phyloP scores from a whole-genome alignment of 2,329 filamentous ascomycete species.

The Neofusicoccum sp. region DNA sequence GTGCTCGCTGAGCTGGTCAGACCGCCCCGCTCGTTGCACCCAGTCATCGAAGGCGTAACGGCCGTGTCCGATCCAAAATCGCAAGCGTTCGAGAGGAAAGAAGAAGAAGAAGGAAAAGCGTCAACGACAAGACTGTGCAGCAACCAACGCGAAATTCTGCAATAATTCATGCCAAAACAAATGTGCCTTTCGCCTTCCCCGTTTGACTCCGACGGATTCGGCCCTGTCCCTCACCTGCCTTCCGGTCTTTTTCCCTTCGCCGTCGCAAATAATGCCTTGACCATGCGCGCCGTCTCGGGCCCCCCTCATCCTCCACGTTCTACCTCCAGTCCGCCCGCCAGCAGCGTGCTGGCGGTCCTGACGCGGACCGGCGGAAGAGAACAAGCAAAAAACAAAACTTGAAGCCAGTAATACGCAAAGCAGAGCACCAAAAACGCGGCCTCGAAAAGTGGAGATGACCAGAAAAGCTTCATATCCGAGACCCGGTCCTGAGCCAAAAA shows the following conservation, averaged over 20 bases:
- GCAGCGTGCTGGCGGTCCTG: background rate
- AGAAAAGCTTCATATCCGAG: slow-evolving; percentile 4
- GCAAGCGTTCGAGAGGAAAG: background rate
- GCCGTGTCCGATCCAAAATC: background rate
- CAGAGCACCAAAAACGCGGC: background rate
- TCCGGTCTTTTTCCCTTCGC: slow-evolving; percentile 16
- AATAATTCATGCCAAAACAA: slow-evolving; percentile 14
- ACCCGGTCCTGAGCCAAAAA: slow-evolving; percentile 8
- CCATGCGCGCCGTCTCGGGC: slow-evolving; percentile 2
- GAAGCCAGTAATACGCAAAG: slow-evolving; percentile 9
- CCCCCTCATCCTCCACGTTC: background rate
- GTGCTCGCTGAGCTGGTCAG: background rate
- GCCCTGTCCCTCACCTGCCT: slow-evolving; percentile 6
- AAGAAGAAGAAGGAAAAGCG: background rate
- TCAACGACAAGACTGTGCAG: background rate
- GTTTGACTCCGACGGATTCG: slow-evolving; percentile 5
- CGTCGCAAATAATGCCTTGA: slow-evolving; percentile 4
- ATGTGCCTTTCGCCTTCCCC: slow-evolving; percentile 13
- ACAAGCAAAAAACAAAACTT: slow-evolving; percentile 10
- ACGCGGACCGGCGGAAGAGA: background rate
- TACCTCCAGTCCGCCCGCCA: background rate
- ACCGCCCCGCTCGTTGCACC: slow-evolving; percentile 2
- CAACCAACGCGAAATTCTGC: background rate
- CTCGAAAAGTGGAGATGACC: slow-evolving; percentile 2
- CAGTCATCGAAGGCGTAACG: background rate